Percentiles rank a stretch among this genome's conserved stretches.
These are phyloP conservation scores for Penicillium frequentans DNA, from an alignment of 2,329 filamentous ascomycete species.

Conservation along the genomic window DNA sequence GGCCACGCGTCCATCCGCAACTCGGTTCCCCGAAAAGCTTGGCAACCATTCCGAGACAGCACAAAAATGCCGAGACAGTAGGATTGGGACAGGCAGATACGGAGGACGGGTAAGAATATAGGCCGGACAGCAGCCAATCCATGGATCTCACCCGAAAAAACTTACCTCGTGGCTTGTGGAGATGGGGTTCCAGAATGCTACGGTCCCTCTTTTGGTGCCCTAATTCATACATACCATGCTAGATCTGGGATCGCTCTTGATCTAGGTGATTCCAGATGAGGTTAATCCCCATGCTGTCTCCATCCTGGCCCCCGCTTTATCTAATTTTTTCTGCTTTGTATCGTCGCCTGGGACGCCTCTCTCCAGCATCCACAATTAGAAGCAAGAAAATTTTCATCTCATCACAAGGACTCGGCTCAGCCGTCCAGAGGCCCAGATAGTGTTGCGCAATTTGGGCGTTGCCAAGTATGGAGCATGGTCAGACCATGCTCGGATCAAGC, in stretches of 20 bases:
- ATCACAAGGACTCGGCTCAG: neutral
- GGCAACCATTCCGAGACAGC: neutral
- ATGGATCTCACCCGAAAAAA: neutral
- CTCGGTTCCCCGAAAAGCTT: slow-evolving; percentile 13
- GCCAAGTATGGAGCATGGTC: neutral
- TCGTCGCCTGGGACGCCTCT: neutral
- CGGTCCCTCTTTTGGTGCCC: neutral
- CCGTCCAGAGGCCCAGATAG: neutral
- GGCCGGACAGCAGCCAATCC: neutral
- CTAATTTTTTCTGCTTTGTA: neutral
- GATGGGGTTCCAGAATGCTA: slow-evolving; percentile 11
- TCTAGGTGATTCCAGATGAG: neutral
- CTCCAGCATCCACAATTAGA: neutral
- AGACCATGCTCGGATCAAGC: neutral
- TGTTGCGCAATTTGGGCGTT: neutral
- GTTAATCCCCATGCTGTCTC: neutral
- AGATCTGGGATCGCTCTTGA: neutral
- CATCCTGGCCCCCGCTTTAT: neutral
- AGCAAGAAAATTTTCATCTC: neutral
- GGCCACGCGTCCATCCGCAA: slow-evolving; percentile 11
- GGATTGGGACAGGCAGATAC: neutral
- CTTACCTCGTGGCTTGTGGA: slow-evolving; percentile 4
- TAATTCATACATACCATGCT: neutral
- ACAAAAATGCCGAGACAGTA: neutral
- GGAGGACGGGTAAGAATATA: slow-evolving; percentile 7